These are phyloP conservation scores for Apiotrichum siamense DNA, from an alignment of 1,284 basidiomycete genomes.

Conservation along the genomic window DNA sequence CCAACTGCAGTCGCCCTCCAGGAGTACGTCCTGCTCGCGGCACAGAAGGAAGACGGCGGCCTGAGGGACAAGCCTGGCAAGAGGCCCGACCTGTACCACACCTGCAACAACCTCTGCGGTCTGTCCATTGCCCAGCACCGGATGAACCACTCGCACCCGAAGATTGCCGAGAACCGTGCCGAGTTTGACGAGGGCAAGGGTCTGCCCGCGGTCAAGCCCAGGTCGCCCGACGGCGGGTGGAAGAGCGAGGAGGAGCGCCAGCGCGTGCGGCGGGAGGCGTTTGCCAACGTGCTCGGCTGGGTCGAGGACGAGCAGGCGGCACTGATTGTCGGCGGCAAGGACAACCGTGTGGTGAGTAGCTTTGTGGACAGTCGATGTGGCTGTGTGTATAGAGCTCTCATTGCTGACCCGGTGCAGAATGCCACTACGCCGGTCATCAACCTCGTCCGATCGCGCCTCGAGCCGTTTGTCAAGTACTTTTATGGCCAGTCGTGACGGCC, in stretches of 20 bases:
- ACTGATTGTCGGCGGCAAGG: constrained; percentile 58
- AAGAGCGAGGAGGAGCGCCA: constrained; percentile 38
- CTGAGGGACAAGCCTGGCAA: constrained; percentile 93
- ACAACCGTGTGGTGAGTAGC: constrained; percentile 66
- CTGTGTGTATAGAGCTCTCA: background rate
- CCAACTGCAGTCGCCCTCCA: constrained; percentile 60
- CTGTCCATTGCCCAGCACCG: constrained; percentile 80
- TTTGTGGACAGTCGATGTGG: too few species aligned
- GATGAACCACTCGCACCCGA: constrained; percentile 53
- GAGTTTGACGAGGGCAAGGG: constrained; percentile 29
- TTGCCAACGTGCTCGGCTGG: constrained; percentile 63
- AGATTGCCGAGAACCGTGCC: constrained; percentile 48
- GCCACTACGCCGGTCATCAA: constrained; percentile 85
- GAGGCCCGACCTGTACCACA: constrained; percentile 82
- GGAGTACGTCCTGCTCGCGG: constrained; percentile 78
- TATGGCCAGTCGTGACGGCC: constrained; percentile 60
- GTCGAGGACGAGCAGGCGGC: constrained; percentile 60
- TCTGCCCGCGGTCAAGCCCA: constrained; percentile 28
- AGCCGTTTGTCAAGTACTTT: constrained; percentile 68
- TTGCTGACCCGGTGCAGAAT: constrained; percentile 57
- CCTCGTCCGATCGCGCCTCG: constrained; percentile 65
- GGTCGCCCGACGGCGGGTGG: constrained; percentile 24
- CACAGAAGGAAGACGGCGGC: constrained; percentile 65
- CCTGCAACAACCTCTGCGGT: constrained; percentile 80
- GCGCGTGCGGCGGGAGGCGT: constrained; percentile 55